Percentiles rank a stretch among this genome's conserved stretches.
Evolutionary conservation across 176 grass and related monocot species (phyloP).

Genomic region (Chrysopogon serrulatus): DNA sequence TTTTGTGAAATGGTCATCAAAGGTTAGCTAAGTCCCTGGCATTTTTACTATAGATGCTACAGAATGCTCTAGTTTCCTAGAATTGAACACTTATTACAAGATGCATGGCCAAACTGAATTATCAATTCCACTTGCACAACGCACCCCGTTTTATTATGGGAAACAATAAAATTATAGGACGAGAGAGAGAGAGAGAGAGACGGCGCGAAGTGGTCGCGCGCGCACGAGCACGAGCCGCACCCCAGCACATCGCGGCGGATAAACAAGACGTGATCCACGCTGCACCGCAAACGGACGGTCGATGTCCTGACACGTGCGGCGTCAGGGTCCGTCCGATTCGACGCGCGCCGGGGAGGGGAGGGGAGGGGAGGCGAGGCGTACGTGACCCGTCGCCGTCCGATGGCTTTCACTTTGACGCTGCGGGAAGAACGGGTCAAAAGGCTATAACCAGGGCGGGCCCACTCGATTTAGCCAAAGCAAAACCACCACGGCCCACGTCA

Average conservation of each 20-base stretch:
- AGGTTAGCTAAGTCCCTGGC: no score
- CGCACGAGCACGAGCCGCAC: no score
- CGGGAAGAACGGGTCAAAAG: constrained; percentile 26
- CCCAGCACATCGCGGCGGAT: not conserved
- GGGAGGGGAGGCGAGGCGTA: not conserved
- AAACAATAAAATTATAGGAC: not conserved
- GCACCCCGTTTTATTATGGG: not conserved
- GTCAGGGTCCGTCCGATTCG: not conserved
- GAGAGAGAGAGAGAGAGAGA: not conserved
- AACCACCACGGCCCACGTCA: constrained; percentile 1
- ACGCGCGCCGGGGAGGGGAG: not conserved
- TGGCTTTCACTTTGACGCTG: not conserved
- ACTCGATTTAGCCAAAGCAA: constrained; percentile 25
- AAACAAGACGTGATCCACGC: not conserved
- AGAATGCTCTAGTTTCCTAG: no score
- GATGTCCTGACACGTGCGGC: not conserved
- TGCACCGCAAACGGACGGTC: not conserved
- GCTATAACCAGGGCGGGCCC: constrained; percentile 28
- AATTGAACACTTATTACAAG: not conserved
- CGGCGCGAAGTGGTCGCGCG: not conserved
- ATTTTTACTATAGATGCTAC: no score
- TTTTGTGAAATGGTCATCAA: no score
- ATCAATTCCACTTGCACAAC: not conserved
- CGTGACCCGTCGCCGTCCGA: constrained; percentile 20
- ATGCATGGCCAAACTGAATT: not conserved